Percentiles rank a stretch among this genome's conserved stretches.
phyloP scores from a whole-genome alignment of 257 asterid genomes.

The Solanum lycopersicoides region DNA sequence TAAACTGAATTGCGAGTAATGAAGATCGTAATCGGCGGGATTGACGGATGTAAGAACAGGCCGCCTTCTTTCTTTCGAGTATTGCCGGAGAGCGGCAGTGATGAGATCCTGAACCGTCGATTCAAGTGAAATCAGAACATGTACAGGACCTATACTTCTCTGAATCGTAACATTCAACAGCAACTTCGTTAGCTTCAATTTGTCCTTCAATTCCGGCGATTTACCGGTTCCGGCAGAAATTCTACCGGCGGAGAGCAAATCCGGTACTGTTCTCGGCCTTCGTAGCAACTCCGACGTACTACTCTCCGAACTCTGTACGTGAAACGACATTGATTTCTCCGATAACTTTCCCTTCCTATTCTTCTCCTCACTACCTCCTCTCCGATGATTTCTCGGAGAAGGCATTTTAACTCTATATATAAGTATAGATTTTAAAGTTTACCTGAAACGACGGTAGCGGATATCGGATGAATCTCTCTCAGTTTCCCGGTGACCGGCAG shows the following conservation, averaged over 20 bases:
- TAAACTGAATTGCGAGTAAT: conserved; percentile 85
- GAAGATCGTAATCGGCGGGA: conserved; percentile 54
- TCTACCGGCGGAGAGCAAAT: conserved; percentile 16
- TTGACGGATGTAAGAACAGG: conserved; percentile 23
- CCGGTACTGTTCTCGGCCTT: conserved; percentile 76
- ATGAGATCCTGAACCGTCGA: conserved; percentile 70
- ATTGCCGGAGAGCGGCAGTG: conserved; percentile 54
- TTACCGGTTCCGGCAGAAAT: background rate
- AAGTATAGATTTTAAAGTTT: background rate
- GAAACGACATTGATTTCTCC: conserved; percentile 56
- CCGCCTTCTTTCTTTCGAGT: conserved; percentile 61
- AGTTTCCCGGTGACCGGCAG: conserved; percentile 27
- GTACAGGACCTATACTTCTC: conserved; percentile 78
- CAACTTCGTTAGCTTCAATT: conserved; percentile 50
- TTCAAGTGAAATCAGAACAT: conserved; percentile 57
- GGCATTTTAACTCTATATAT: conserved; percentile 31
- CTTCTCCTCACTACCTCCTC: conserved; percentile 42
- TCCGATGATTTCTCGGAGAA: conserved; percentile 50
- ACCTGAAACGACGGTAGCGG: conserved; percentile 38
- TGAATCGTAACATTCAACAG: conserved; percentile 68
- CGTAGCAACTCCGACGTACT: conserved; percentile 12
- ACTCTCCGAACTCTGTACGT: conserved; percentile 15
- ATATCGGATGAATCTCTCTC: conserved; percentile 41
- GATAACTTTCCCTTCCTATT: conserved; percentile 37
- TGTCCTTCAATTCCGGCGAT: background rate